Evolutionary conservation across 2,329 filamentous ascomycete species (phyloP), one percentile per base, ranked within the genome.

Genomic region (Monosporascus sp.): DNA sequence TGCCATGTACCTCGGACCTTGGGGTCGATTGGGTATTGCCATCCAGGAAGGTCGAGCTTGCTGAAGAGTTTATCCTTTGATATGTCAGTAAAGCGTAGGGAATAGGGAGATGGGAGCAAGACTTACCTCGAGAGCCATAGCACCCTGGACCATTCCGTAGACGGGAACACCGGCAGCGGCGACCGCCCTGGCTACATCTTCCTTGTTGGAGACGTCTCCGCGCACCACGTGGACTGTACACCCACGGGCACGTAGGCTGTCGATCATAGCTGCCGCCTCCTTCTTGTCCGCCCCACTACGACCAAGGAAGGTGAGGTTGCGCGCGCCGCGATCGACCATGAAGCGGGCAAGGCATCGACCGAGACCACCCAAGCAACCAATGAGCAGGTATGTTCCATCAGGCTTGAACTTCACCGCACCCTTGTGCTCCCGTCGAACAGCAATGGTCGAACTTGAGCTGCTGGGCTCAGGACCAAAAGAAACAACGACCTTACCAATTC

Each of bases 1-100:
- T 79, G 78, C 69, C 67, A 71, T 5, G 73, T 73, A 5, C 74
- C 76, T 9, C 64, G 51, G 1, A 73, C 66, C 59, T 79, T 79
- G 4, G 73, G 72, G 2, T 56, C 56, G 2, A 73, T 59, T 3
- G 68, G 61, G 1, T 59, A 56, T 4, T 63, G 55, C 71, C 72
- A 77, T n/a, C 73, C 61, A 3, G 22, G 22, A 24, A 24, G 22
- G 1, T 69, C 55, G 11, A 66, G 53, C 2, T 61, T 66, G 72
- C 78, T 76, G 24, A 75, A 59, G 1, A 63, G 50, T 0, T 60
- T 61, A 52, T 73, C 69, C 61, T 67, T 55, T 22, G 17, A 43
- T 22, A 43, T 19, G 31, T 11, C 20, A 27, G 11, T 49, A 36
- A 24, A 24, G 22, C 5, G 31, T 20, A 3, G 19, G 24, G n/a